Base-by-base conservation (phyloP, 192 early-diverging fungal species). In the Coemansia asiatica region DNA sequence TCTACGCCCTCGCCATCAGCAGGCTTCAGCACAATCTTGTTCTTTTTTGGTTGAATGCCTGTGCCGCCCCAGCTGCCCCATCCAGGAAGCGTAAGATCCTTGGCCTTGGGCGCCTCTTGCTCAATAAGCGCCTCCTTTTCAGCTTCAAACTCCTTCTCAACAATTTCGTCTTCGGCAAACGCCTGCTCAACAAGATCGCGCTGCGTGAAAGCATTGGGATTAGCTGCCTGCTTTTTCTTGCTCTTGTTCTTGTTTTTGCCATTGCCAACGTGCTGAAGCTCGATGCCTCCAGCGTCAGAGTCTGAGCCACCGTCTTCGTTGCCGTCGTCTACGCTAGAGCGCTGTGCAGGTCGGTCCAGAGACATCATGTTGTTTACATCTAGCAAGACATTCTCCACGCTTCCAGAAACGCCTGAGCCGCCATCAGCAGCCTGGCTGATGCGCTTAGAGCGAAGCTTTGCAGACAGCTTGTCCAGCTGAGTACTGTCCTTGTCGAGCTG, bases 121-220 rank as follows among this genome's bases (percentile, higher is more conserved):
- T 90, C 89, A 49, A 89, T 86, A 7, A 82, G 68, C 4, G 63
- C 80, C 48, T 80, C 69, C 77, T 97, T 96, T 65, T 97, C 95
- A 2, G 87, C 85, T 54, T 92, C 92, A 81, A 98, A 98, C 64
- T 97, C 93, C 9, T 82, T 76, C 44, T 88, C 88, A 3, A 91
- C 87, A 21, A 97, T 88, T 63, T 96, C 88, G 64, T 98, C 95
- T 60, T 95, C 90, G 10, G 95, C 92, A 85, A 98, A 98, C 16
- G 97, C 97, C 66, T 93, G 88, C 56, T 90, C 89, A 33, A 98
- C 92, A 33, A 98, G 79, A 28, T 95, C 91, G 38, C 88, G 85
- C 64, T 93, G 92, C 3, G 85, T 83, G 31, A 88, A 92, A 15
- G 83, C 78, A 25, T 75, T 71, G 1, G 82, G 79, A 7, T 80